Evolutionary conservation across 768 basidiomycete genomes (phyloP).

Genomic region (Tricholoma matsutake): DNA sequence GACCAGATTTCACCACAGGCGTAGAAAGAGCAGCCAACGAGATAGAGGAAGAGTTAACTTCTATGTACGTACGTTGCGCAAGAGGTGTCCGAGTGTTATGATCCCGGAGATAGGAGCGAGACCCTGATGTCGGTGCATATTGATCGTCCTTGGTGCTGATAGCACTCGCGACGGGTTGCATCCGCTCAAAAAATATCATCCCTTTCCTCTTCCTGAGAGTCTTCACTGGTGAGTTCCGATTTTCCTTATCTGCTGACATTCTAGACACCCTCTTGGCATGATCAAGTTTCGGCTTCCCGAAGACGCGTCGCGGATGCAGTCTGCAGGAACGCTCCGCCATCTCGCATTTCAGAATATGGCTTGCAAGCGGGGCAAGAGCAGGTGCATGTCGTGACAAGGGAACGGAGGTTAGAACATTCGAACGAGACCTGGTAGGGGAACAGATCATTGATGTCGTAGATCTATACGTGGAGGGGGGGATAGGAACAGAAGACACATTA

Average conservation of each 20-base stretch:
- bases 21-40: neutral
- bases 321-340: neutral
- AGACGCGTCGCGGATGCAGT: neutral
- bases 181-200: neutral
- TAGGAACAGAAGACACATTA: neutral
- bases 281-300: neutral
- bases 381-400: neutral
- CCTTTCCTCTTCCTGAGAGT: neutral
- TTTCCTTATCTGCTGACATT: neutral
- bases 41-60: neutral
- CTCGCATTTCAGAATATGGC: neutral
- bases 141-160: neutral
- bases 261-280: neutral
- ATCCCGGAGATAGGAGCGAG: neutral
- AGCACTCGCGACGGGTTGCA: neutral
- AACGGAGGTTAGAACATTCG: neutral
- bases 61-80: neutral
- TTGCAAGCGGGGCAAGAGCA: neutral
- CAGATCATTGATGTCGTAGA: neutral
- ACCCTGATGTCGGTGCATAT: neutral
- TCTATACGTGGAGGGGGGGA: neutral
- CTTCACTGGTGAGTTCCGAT: neutral
- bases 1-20: neutral
- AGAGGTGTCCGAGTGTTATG: neutral
- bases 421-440: neutral